Base-by-base conservation (phyloP, 2,329 filamentous ascomycete genomes). In the Cladorrhinum sp. region DNA sequence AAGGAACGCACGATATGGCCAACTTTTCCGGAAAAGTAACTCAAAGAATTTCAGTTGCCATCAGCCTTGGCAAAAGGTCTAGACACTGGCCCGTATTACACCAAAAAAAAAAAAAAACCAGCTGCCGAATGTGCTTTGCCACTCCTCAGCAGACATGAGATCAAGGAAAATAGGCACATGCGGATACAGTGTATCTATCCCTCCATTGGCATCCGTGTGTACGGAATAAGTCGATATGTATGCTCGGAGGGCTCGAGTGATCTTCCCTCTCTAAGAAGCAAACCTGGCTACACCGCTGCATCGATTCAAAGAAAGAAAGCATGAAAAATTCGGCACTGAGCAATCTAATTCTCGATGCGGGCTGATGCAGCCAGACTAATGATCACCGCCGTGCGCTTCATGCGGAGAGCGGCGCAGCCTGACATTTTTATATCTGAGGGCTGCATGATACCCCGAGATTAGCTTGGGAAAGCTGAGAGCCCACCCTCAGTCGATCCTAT, bases 311-410 rank as follows among this genome's bases (percentile, higher is more conserved):
- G 16, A 21, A 50, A 55, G 42, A 33, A 24, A 54, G 49, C 57
- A 50, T 57, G 60, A 52, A 52, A 57, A 30, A 33, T 26, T 57
- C 57, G 28, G 42, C 57, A 60, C 42, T 46, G 42, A 46, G 50
- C 55, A 60, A 56, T 48, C 30, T 48, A 46, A 46, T 16, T 51
- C 24, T 23, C 46, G 51, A 61, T 55, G 62, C 62, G 57, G 20
- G 55, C 55, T 63, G 61, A 63, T 63, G 58, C 58, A 63, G 42
- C 14, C n/a, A 21, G 42, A 46, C 57, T 24, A 60, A 28, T 53
- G 24, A 50, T 26, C 28, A 42, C 50, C 42, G 57, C 33, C 46
- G 55, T 51, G 58, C 50, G 53, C 57, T 36, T 59, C 53, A 57
- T 36, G 59, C 50, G 26, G 55, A 33, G 18, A n/a, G 56, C 58